These are phyloP conservation scores for Cubamyces sp. DNA, from an alignment of 768 basidiomycete genomes.

Conservation along the genomic window DNA sequence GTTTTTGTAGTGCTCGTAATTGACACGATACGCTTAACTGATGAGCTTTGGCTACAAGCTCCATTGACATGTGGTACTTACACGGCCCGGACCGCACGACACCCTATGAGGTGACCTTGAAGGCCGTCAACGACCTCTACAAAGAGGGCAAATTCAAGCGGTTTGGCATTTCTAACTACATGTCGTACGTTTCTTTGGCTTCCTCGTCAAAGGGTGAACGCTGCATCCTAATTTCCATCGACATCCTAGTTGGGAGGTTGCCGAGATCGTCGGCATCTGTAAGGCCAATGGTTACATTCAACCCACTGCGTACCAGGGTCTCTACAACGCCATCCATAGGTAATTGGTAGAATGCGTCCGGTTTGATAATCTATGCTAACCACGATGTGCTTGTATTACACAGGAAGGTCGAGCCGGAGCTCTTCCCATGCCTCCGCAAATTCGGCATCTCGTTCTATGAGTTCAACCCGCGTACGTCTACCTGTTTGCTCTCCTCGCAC, in stretches of 20 bases:
- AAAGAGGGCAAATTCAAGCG: conserved; percentile 56
- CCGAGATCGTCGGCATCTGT: conserved; percentile 48
- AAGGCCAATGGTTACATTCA: conserved; percentile 48
- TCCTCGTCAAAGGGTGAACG: neutral
- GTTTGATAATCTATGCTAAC: neutral
- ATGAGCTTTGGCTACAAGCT: conserved; percentile 12
- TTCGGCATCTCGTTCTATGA: conserved; percentile 46
- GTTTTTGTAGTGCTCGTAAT: neutral
- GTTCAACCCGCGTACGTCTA: conserved; percentile 44
- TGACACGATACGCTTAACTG: neutral
- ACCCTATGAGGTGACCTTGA: conserved; percentile 50
- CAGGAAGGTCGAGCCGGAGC: conserved; percentile 40
- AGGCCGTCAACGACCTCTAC: conserved; percentile 51
- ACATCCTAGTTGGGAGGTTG: conserved; percentile 44
- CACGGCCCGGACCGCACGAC: conserved; percentile 50
- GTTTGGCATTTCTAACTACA: conserved; percentile 50
- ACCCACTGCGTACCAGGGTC: conserved; percentile 52
- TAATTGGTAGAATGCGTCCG: neutral
- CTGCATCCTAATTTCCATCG: neutral
- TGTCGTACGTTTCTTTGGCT: conserved; percentile 36
- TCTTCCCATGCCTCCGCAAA: conserved; percentile 48
- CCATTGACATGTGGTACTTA: conserved; percentile 51
- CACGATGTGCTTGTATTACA: too few relatives aligned
- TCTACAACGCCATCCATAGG: conserved; percentile 49
- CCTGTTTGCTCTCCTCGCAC: too few relatives aligned